Evolutionary conservation across 495 filamentous ascomycete species (phyloP), one percentile per base, ranked within the genome.

Genomic region (Penicillium waksmanii): DNA sequence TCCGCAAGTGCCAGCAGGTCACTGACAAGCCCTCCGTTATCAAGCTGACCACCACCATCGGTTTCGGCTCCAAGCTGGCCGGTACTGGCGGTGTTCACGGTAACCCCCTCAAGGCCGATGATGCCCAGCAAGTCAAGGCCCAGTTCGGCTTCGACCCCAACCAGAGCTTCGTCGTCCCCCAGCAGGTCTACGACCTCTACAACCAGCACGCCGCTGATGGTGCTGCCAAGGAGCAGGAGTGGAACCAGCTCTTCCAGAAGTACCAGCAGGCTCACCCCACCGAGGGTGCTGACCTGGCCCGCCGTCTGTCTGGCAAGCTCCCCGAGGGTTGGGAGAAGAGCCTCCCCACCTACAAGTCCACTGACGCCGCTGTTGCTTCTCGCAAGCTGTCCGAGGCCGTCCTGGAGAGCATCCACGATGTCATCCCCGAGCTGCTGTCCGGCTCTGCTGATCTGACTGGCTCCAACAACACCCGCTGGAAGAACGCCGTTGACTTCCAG

Each of bases 401-500:
- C 56, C 86, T 99, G 65, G 86, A 90, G 77, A 92, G 92, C 77
- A 87, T 99, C 72, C 87, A 96, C 81, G 75, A 82, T 33, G 84
- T 80, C 64, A 65, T 99, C 55, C 95, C 95, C 63, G 96, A 98
- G 77, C 87, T 99, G 55, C 77, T 98, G 36, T 96, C 94, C 68
- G 95, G 95, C 56, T 99, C 95, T 60, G 95, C 95, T 57, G 95
- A 99, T 83, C 78, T 99, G 84, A 99, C 95, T 64, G 91, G 91
- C 72, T 98, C 95, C 64, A 99, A 98, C 85, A 89, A 98, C 80
- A 99, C 95, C 63, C 87, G 93, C 70, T 96, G 92, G 89, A 99
- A 98, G 89, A 86, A 89, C 56, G 93, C 95, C 43, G 83, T 91
- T 61, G 95, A 99, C 84, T 99, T 98, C 87, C 95, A 99, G 82